These are phyloP conservation scores for Pseudocercospora macadamiae DNA, from an alignment of 2,329 filamentous ascomycete genomes.

Conservation along the genomic window DNA sequence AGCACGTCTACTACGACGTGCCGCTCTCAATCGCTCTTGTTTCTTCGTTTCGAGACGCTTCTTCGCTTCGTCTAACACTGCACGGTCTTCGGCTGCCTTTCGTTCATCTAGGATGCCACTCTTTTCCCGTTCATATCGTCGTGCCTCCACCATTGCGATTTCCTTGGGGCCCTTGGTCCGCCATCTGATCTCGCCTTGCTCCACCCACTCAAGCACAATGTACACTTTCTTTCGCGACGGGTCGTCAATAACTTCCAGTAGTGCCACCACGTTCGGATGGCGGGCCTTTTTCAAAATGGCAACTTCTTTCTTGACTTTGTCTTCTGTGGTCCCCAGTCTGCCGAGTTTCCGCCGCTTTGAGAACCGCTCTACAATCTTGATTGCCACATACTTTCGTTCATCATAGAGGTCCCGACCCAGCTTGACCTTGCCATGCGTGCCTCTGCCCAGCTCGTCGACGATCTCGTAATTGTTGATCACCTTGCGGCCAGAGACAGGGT, in stretches of 20 bases:
- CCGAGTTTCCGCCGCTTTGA: constrained; percentile 93
- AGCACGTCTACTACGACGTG: constrained; percentile 34
- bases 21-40: constrained; percentile 40
- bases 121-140: constrained; percentile 74
- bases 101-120: constrained; percentile 49
- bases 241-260: constrained; percentile 97
- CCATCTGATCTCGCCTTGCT: constrained; percentile 93
- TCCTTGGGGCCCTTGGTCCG: constrained; percentile 83
- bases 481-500: constrained; percentile 87
- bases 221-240: constrained; percentile 97
- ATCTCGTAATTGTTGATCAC: constrained; percentile 98
- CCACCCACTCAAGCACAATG: constrained; percentile 93
- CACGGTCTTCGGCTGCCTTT: constrained; percentile 48
- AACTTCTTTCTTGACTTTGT: constrained; percentile 92
- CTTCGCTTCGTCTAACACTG: constrained; percentile 49
- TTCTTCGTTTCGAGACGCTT: constrained; percentile 59
- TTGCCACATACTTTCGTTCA: constrained; percentile 75
- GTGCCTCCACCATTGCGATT: constrained; percentile 80
- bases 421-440: constrained; percentile 97
- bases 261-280: constrained; percentile 92
- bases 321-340: constrained; percentile 67
- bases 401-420: constrained; percentile 78
- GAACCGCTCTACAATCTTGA: constrained; percentile 97
- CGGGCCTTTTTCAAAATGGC: constrained; percentile 98
- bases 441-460: constrained; percentile 91